phyloP scores from a whole-genome alignment of 331 rosid species.

The Saraca asoca region DNA sequence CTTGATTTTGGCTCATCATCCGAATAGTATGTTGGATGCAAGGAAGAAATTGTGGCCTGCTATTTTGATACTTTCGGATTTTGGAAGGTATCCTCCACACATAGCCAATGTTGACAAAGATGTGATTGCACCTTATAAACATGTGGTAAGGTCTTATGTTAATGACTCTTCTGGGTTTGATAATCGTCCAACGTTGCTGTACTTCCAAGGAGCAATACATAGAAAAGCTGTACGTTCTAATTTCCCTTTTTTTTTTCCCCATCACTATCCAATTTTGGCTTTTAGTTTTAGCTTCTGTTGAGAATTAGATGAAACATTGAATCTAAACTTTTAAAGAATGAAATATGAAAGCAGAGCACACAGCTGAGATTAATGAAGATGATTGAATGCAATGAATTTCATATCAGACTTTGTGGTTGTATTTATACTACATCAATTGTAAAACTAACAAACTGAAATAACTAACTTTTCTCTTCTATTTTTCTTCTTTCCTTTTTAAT shows the following conservation, averaged over 20 bases:
- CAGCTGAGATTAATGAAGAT: too few species aligned
- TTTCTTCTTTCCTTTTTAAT: too few species aligned
- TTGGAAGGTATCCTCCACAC: slow-evolving; percentile 81
- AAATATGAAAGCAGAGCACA: too few species aligned
- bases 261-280: slow-evolving; percentile 21
- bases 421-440: too few species aligned
- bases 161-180: slow-evolving; percentile 59
- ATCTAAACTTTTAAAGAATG: too few species aligned
- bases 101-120: slow-evolving; percentile 85
- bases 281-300: slow-evolving; percentile 11
- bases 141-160: slow-evolving; percentile 51
- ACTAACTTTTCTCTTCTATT: too few species aligned
- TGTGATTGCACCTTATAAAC: slow-evolving; percentile 82
- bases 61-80: slow-evolving; percentile 72
- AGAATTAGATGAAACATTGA: not conserved
- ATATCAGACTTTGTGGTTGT: too few species aligned
- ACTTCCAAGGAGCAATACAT: slow-evolving; percentile 88
- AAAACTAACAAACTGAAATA: too few species aligned
- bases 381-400: too few species aligned
- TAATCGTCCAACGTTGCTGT: slow-evolving; percentile 65
- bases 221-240: slow-evolving; percentile 73
- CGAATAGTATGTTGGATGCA: slow-evolving; percentile 79
- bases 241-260: slow-evolving; percentile 34
- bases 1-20: slow-evolving; percentile 83
- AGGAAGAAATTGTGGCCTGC: slow-evolving; percentile 72